phyloP scores from a whole-genome alignment of 441 rosid species.

The Croton laevigatus region DNA sequence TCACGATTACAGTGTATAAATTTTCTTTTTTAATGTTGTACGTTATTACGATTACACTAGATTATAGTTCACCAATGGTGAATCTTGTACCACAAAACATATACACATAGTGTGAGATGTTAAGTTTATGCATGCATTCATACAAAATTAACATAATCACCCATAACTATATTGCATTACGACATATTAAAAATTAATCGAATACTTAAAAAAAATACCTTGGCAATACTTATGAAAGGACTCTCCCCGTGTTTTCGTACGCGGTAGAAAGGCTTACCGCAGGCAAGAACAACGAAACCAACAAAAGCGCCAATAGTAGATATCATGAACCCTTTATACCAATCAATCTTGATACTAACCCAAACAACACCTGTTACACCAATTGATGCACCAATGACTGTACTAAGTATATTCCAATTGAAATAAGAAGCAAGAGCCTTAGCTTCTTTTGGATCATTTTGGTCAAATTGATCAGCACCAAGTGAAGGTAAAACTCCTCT shows the following conservation, averaged over 20 bases:
- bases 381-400: constrained; percentile 34
- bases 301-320: constrained; percentile 30
- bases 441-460: constrained; percentile 41
- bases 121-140: too few species aligned
- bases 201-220: constrained; percentile 19
- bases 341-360: constrained; percentile 30
- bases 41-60: too few species aligned
- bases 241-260: constrained; percentile 28
- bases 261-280: constrained; percentile 48
- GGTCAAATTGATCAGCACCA: constrained; percentile 56
- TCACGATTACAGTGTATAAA: too few species aligned
- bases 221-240: constrained; percentile 35
- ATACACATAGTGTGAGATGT: too few species aligned
- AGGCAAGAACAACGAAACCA: constrained; percentile 32
- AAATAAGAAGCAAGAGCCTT: constrained; percentile 42
- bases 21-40: too few species aligned
- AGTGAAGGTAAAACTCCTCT: constrained; percentile 46
- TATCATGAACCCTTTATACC: constrained; percentile 51
- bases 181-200: too few species aligned
- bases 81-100: too few species aligned
- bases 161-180: too few species aligned
- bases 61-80: too few species aligned
- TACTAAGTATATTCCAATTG: constrained; percentile 36
- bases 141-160: too few species aligned
- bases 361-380: constrained; percentile 56